Evolutionary conservation across 2,329 filamentous ascomycete species (phyloP).

Genomic region (Sporothrix brasiliensis): DNA sequence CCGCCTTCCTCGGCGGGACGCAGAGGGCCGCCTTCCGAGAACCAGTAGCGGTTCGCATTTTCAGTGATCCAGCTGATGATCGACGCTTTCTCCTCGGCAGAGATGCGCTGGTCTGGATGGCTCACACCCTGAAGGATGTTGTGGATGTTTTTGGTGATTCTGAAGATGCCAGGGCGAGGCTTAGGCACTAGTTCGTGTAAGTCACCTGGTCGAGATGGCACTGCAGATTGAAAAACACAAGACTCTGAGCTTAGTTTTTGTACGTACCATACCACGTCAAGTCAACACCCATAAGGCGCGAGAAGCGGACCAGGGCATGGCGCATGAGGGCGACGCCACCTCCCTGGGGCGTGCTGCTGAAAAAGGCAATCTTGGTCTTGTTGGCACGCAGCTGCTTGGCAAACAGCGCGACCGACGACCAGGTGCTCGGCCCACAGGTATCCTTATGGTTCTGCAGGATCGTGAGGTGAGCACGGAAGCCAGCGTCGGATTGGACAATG

Average conservation of each 20-base stretch:
- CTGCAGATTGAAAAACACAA: constrained; percentile 37
- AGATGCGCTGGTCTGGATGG: constrained; percentile 65
- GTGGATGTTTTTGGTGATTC: constrained; percentile 84
- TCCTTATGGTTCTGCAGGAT: constrained; percentile 60
- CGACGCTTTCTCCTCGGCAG: constrained; percentile 60
- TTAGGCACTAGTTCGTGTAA: constrained; percentile 69
- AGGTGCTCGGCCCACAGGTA: constrained; percentile 65
- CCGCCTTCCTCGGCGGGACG: constrained; percentile 67
- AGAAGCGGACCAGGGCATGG: constrained; percentile 74
- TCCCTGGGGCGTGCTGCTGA: constrained; percentile 80
- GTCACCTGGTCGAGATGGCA: neutral
- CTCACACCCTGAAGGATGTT: constrained; percentile 84
- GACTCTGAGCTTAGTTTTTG: no score
- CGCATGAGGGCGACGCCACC: constrained; percentile 82
- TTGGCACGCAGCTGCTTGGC: constrained; percentile 64
- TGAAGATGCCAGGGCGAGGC: constrained; percentile 76
- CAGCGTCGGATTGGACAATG: constrained; percentile 70
- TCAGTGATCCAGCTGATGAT: constrained; percentile 72
- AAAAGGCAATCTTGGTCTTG: constrained; percentile 73
- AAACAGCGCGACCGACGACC: constrained; percentile 66
- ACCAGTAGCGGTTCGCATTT: constrained; percentile 77
- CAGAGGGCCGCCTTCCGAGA: constrained; percentile 67
- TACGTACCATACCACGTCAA: constrained; percentile 68
- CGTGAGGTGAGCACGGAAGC: constrained; percentile 63
- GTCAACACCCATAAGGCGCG: constrained; percentile 66